phyloP scores from a whole-genome alignment of 345 rosid species.

The Psidium friedrichsthalianum region DNA sequence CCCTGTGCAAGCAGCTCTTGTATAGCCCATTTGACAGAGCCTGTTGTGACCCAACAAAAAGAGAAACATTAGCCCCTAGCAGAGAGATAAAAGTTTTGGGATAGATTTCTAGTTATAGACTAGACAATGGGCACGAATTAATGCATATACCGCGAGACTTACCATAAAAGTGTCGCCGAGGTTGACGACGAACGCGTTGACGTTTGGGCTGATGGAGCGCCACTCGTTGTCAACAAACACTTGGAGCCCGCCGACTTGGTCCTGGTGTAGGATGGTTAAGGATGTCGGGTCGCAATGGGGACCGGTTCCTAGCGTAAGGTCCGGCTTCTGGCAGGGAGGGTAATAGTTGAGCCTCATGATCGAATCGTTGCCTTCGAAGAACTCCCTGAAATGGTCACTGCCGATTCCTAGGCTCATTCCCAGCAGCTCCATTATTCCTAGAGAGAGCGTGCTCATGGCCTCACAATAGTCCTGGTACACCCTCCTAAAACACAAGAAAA shows the following conservation, averaged over 20 bases:
- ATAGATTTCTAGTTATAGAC: neutral
- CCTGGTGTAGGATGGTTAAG: slow-evolving; percentile 95
- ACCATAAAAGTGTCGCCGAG: slow-evolving; percentile 99
- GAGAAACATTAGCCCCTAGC: neutral
- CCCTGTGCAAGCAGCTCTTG: slow-evolving; percentile 93
- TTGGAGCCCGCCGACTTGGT: slow-evolving; percentile 88
- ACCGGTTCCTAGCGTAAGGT: slow-evolving; percentile 89
- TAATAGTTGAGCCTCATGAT: slow-evolving; percentile 97
- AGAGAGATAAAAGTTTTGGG: neutral
- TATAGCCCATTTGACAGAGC: slow-evolving; percentile 80
- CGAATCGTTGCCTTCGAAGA: slow-evolving; percentile 78
- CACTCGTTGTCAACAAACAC: slow-evolving; percentile 81
- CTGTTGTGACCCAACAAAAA: slow-evolving; percentile 12
- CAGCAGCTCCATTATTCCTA: slow-evolving; percentile 84
- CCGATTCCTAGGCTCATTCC: slow-evolving; percentile 68
- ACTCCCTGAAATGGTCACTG: slow-evolving; percentile 42
- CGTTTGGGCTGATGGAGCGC: slow-evolving; percentile 65
- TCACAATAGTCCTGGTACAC: slow-evolving; percentile 75
- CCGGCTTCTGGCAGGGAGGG: slow-evolving; percentile 93
- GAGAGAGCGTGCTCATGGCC: slow-evolving; percentile 77
- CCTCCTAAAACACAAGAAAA: slow-evolving; percentile 23
- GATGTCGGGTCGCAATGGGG: slow-evolving; percentile 99
- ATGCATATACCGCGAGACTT: neutral
- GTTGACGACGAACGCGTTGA: slow-evolving; percentile 81
- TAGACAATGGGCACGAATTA: neutral